Evolutionary conservation across 805 yeast species (phyloP).

Genomic region (baker's yeast (Saccharomyces cerevisiae)): DNA sequence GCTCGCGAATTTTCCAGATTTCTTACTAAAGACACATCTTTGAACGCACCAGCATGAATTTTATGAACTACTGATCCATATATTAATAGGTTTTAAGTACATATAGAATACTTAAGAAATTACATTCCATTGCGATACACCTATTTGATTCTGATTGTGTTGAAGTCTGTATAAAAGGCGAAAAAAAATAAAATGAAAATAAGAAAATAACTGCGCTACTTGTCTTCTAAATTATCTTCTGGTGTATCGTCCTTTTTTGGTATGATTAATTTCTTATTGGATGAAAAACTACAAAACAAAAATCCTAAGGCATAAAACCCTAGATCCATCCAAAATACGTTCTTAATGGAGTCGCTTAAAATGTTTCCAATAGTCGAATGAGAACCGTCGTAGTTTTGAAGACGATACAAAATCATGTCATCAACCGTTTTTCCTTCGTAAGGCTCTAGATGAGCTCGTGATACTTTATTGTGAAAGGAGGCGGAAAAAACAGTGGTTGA

Average conservation of each 20-base stretch:
- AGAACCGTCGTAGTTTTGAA: constrained; percentile 14
- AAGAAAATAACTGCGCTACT: neutral
- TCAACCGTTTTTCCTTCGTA: constrained; percentile 10
- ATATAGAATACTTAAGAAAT: too few relatives aligned
- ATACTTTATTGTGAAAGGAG: constrained; percentile 13
- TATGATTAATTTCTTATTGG: constrained; percentile 10
- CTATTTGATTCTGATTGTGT: neutral
- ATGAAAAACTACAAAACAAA: constrained; percentile 11
- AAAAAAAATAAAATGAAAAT: neutral
- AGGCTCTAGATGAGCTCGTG: neutral
- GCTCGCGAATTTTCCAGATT: too few relatives aligned
- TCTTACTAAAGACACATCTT: too few relatives aligned
- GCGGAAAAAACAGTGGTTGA: constrained; percentile 19
- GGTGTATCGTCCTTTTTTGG: neutral
- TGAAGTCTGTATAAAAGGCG: neutral
- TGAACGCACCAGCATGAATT: too few relatives aligned
- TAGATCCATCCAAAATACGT: constrained; percentile 19
- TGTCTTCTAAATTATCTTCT: neutral
- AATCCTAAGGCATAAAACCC: constrained; percentile 15
- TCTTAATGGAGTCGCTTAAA: constrained; percentile 11
- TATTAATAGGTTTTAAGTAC: too few relatives aligned
- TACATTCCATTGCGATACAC: too few relatives aligned
- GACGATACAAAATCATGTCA: constrained; percentile 16
- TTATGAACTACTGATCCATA: too few relatives aligned
- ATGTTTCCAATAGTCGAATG: constrained; percentile 11